These are phyloP conservation scores for Neurospora africana DNA, from an alignment of 495 filamentous ascomycete genomes.

Conservation along the genomic window DNA sequence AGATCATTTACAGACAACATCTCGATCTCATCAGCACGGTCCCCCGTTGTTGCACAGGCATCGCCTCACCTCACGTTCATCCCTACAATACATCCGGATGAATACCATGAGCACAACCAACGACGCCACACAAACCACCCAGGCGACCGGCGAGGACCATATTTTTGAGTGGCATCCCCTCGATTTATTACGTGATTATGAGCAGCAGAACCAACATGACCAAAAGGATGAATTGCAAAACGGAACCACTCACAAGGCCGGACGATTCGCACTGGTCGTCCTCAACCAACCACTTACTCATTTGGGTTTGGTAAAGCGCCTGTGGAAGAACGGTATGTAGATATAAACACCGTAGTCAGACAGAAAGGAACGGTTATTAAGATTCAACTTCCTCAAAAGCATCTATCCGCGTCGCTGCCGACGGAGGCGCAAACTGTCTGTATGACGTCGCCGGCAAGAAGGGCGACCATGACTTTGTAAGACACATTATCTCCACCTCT, in stretches of 20 bases:
- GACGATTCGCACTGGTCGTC: conserved; percentile 48
- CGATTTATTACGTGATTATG: conserved; percentile 10
- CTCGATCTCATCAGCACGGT: neutral
- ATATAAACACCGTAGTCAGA: neutral
- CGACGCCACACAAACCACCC: neutral
- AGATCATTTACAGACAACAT: neutral
- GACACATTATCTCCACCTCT: too few relatives aligned
- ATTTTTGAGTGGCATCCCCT: conserved; percentile 21
- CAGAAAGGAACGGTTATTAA: neutral
- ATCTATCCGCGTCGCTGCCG: conserved; percentile 59
- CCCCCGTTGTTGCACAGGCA: neutral
- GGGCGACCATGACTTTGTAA: conserved; percentile 14
- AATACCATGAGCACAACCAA: neutral
- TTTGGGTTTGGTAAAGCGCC: conserved; percentile 32
- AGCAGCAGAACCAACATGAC: conserved; percentile 1
- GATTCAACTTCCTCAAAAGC: conserved; percentile 27
- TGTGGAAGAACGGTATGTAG: conserved; percentile 49
- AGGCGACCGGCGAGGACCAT: neutral
- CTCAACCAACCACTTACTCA: conserved; percentile 62
- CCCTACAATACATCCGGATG: neutral
- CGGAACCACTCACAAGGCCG: conserved; percentile 2
- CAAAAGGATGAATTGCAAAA: neutral
- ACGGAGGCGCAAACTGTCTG: conserved; percentile 82
- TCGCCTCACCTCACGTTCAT: neutral
- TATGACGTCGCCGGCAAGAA: conserved; percentile 40